Base-by-base conservation (phyloP, 495 filamentous ascomycete genomes). In the Daldinia concentrica region DNA sequence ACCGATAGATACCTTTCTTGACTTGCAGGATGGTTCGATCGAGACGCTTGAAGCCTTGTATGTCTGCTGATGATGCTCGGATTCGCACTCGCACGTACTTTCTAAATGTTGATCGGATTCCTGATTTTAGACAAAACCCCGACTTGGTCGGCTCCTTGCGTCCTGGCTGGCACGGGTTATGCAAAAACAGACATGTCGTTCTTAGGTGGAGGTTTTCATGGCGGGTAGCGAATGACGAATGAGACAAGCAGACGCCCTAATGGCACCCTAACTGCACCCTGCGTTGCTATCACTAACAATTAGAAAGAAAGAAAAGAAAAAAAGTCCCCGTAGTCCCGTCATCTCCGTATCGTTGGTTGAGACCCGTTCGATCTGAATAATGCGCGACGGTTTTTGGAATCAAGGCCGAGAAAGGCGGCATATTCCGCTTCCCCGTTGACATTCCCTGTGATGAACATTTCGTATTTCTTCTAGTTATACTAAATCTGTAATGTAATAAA, bases 111-210 rank as follows among this genome's bases (percentile, higher is more conserved):
- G 26, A 63, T 66, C 71, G 57, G 17, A 19, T 62, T 68, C 37
- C 64, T 57, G 27, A 54, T 73, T 69, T 39, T 57, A 58, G 70
- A 65, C 55, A 50, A 32, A 11, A 65, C 50, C 50, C 66, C 51
- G 41, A 58, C 34, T 4, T 58, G 32, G 39, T 22, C 50, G 32
- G 43, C 70, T 66, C 71, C 71, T 73, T 73, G 66, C 71, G 57
- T 73, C 71, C 41, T 66, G 63, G 62, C 58, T 66, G 63, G 62
- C 58, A 62, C 52, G 62, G 11, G 43, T 43, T 54, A 66, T 69
- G 65, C 62, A 66, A 62, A 66, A 48, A 61, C 60, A 62, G 61
- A 60, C 41, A 52, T 34, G 58, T 32, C 50, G 15, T 36, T 24
- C 43, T 24, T 60, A 7, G 58, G n/a, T 24, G 60, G 58, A 58